phyloP scores from a whole-genome alignment of 192 early-diverging fungal genomes.

The Obelidium mucronatum region DNA sequence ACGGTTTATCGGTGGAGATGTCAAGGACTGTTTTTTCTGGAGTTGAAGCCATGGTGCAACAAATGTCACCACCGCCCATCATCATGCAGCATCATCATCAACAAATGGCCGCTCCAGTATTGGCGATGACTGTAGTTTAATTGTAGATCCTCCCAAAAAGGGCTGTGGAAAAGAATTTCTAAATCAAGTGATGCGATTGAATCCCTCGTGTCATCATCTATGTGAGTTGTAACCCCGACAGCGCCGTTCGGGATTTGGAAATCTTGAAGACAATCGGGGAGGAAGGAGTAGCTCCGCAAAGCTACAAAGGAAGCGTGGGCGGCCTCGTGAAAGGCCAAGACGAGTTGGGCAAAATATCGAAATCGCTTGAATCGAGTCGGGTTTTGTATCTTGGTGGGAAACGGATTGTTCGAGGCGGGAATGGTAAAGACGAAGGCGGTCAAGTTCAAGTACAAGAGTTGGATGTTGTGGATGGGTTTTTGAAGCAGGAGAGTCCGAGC shows the following conservation, averaged over 20 bases:
- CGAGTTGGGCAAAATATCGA: not conserved
- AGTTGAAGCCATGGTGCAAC: slow-evolving; percentile 15
- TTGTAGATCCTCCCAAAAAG: slow-evolving; percentile 77
- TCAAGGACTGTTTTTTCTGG: slow-evolving; percentile 64
- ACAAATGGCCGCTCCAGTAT: not conserved
- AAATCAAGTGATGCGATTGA: slow-evolving; percentile 70
- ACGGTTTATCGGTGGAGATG: slow-evolving; percentile 67
- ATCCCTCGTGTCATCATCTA: slow-evolving; percentile 74
- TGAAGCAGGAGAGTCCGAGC: not conserved
- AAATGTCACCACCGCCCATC: not conserved
- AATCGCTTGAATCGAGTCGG: not conserved
- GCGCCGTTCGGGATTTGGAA: slow-evolving; percentile 66
- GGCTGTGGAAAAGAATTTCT: slow-evolving; percentile 71
- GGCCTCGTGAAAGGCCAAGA: not conserved
- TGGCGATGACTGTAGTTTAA: slow-evolving; percentile 61
- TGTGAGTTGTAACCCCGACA: slow-evolving; percentile 72
- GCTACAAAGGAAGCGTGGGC: not conserved
- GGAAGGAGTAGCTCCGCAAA: slow-evolving; percentile 28
- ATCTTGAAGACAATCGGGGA: slow-evolving; percentile 39
- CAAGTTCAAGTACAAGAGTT: not conserved
- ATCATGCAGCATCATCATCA: not conserved
- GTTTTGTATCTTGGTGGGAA: slow-evolving; percentile 36
- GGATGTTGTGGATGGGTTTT: not conserved
- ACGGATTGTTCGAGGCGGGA: slow-evolving; percentile 3
- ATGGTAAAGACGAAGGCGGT: not conserved